phyloP scores from a whole-genome alignment of 805 yeast genomes.

The Grigorovia jiainica region DNA sequence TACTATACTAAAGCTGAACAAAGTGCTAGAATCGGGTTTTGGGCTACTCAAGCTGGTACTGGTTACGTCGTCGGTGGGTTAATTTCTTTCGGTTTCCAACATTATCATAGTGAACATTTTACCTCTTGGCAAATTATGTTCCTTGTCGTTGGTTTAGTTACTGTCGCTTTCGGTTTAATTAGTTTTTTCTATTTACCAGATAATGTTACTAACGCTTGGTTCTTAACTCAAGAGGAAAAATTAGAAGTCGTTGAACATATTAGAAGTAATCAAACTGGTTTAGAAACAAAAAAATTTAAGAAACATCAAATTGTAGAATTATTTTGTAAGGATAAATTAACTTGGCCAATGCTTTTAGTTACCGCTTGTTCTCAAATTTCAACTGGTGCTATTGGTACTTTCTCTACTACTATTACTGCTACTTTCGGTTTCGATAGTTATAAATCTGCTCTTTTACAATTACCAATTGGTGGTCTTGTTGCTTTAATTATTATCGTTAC shows the following conservation, averaged over 20 bases:
- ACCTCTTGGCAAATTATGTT: slow-evolving; percentile 57
- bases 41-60: slow-evolving; percentile 51
- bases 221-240: slow-evolving; percentile 33
- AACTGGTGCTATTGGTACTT: slow-evolving; percentile 45
- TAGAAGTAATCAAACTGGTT: slow-evolving; percentile 42
- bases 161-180: slow-evolving; percentile 39
- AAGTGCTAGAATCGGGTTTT: slow-evolving; percentile 42
- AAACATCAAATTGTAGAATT: slow-evolving; percentile 38
- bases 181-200: slow-evolving; percentile 41
- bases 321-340: slow-evolving; percentile 35
- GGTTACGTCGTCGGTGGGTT: slow-evolving; percentile 39
- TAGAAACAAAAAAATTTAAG: slow-evolving; percentile 40
- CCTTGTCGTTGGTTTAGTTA: slow-evolving; percentile 44
- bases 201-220: slow-evolving; percentile 35
- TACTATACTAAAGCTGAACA: slow-evolving; percentile 49
- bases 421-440: slow-evolving; percentile 41
- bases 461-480: slow-evolving; percentile 48
- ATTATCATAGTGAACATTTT: slow-evolving; percentile 34
- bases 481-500: slow-evolving; percentile 33
- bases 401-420: slow-evolving; percentile 42
- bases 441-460: slow-evolving; percentile 41
- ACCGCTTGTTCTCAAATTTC: slow-evolving; percentile 40
- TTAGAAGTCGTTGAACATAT: slow-evolving; percentile 40
- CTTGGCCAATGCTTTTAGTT: slow-evolving; percentile 42
- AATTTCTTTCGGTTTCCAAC: slow-evolving; percentile 45